A percentile compares a stretch with the other conserved stretches of the same genome.
Conservation (phyloP, 768 basidiomycete genomes). For the Rickenella mellea region DNA sequence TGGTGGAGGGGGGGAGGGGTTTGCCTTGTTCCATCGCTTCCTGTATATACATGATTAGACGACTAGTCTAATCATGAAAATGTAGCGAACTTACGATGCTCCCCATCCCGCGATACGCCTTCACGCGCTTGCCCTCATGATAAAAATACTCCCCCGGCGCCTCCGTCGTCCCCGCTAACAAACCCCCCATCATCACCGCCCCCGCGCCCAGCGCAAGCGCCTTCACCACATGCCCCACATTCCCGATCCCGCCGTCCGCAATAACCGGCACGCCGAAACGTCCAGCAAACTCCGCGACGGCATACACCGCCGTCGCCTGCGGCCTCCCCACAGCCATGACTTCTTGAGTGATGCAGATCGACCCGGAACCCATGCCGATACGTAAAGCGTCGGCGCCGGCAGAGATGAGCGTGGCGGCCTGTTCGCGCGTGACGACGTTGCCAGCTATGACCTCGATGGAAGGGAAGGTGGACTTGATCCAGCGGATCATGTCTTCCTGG, state of each 20-base stretch:
- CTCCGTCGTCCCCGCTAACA: conserved; percentile 93
- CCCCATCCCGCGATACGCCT: conserved; percentile 98
- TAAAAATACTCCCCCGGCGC: conserved; percentile 99
- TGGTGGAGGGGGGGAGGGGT: conserved; percentile 22
- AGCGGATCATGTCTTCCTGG: conserved; percentile 90
- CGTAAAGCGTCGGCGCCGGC: conserved; percentile 95
- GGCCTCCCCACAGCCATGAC: conserved; percentile 98
- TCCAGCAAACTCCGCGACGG: conserved; percentile 86
- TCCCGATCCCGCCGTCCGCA: conserved; percentile 91
- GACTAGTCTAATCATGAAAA: background rate
- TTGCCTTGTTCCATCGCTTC: conserved; percentile 87
- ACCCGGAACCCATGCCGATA: conserved; percentile 96
- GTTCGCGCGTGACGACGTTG: conserved; percentile 96
- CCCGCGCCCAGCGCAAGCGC: conserved; percentile 89
- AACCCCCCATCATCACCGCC: conserved; percentile 98
- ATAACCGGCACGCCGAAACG: conserved; percentile 95
- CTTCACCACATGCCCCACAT: conserved; percentile 97
- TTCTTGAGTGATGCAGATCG: conserved; percentile 99
- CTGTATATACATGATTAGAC: conserved; percentile 11
- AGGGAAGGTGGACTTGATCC: conserved; percentile 84
- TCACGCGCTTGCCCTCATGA: conserved; percentile 97
- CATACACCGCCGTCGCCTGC: conserved; percentile 96
- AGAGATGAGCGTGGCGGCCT: conserved; percentile 86
- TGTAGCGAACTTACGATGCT: conserved; percentile 47
- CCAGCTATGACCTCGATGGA: conserved; percentile 90